Percentiles rank a stretch among this genome's conserved stretches.
Evolutionary conservation across 2,329 filamentous ascomycete species (phyloP).

Genomic region (Bipolaris bicolor): DNA sequence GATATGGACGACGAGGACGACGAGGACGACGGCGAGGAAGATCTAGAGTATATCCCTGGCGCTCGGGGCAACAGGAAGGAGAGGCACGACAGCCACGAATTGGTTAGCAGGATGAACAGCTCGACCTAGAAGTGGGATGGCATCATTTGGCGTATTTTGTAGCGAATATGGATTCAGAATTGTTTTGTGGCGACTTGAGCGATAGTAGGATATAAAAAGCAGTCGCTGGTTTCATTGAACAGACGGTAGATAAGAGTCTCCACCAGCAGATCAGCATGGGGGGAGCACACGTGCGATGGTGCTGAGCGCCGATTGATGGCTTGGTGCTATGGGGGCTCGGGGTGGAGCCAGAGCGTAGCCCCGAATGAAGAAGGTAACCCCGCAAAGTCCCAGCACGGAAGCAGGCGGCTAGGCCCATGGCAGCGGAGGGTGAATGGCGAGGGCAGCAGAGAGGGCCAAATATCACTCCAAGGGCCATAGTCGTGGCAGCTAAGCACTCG

Average conservation of each 20-base stretch:
- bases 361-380: conserved; percentile 21
- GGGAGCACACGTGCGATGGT: conserved; percentile 16
- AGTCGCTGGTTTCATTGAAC: not conserved
- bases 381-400: conserved; percentile 7
- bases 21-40: conserved; percentile 26
- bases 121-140: not conserved
- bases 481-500: conserved; percentile 14
- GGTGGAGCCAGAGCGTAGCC: conserved; percentile 2
- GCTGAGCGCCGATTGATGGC: conserved; percentile 13
- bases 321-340: not conserved
- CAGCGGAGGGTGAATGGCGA: conserved; percentile 3
- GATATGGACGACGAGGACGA: conserved; percentile 35
- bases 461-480: conserved; percentile 3
- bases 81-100: conserved; percentile 32
- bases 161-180: not conserved
- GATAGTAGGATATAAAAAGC: not conserved
- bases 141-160: not conserved
- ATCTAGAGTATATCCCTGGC: conserved; percentile 32
- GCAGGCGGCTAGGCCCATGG: conserved; percentile 3
- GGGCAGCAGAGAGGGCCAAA: not conserved
- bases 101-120: conserved; percentile 30
- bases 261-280: conserved; percentile 1
- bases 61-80: conserved; percentile 24
- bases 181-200: not conserved
- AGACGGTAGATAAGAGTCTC: not conserved